phyloP scores from a whole-genome alignment of 768 basidiomycete species.

The Lactarius sp. region DNA sequence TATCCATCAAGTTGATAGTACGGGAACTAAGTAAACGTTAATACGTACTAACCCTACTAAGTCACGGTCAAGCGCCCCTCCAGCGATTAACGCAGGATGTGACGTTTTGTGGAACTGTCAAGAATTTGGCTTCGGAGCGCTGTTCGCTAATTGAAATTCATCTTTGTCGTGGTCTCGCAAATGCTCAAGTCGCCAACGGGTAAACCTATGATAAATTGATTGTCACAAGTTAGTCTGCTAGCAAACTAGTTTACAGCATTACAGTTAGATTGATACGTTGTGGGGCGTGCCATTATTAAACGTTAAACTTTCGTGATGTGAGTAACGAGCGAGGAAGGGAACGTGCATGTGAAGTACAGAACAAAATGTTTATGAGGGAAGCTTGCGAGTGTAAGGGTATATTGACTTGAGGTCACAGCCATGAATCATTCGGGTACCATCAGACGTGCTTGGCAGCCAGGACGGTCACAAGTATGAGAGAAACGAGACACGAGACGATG shows the following conservation, averaged over 20 bases:
- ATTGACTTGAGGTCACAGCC: background rate
- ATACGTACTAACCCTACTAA: too few relatives aligned
- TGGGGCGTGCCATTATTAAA: background rate
- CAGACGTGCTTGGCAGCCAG: slow-evolving; percentile 22
- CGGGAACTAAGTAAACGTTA: too few relatives aligned
- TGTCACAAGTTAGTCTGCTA: background rate
- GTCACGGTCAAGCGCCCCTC: too few relatives aligned
- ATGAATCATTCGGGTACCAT: background rate
- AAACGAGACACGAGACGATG: slow-evolving; percentile 24
- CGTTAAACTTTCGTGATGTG: background rate
- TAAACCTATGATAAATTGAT: background rate
- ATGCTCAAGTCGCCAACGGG: background rate
- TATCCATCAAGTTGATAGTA: too few relatives aligned
- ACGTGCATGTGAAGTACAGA: background rate
- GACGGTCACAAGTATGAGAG: slow-evolving; percentile 23
- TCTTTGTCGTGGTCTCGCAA: background rate
- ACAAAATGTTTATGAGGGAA: background rate
- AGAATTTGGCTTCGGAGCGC: background rate
- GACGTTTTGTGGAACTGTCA: too few relatives aligned
- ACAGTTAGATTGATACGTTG: background rate
- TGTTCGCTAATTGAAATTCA: background rate
- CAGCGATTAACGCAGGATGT: too few relatives aligned
- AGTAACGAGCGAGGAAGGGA: slow-evolving; percentile 9
- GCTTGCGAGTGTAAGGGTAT: background rate
- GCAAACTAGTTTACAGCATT: slow-evolving; percentile 3